These are phyloP conservation scores for Candolleomyces aberdarensis DNA, from an alignment of 768 basidiomycete species.

Conservation along the genomic window DNA sequence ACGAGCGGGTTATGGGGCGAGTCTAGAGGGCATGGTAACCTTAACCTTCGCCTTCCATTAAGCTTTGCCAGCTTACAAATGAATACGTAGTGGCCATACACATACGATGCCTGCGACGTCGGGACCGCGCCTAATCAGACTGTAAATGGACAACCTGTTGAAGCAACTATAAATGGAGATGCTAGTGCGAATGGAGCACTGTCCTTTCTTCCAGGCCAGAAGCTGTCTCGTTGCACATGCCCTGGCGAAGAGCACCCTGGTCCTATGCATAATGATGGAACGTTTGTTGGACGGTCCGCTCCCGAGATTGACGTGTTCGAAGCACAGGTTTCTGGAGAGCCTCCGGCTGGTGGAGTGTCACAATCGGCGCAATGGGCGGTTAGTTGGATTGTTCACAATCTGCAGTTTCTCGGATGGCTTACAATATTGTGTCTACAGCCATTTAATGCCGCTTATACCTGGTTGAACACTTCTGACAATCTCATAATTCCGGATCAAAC, in stretches of 20 bases:
- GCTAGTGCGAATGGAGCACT: conserved; percentile 47
- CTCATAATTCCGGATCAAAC: conserved; percentile 51
- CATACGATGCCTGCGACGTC: conserved; percentile 86
- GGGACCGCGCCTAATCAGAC: conserved; percentile 90
- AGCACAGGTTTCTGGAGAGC: conserved; percentile 49
- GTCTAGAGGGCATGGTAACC: conserved; percentile 72
- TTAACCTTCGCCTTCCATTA: not conserved
- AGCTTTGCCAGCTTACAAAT: no score
- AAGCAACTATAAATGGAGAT: conserved; percentile 64
- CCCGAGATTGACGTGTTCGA: conserved; percentile 93
- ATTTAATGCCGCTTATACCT: conserved; percentile 69
- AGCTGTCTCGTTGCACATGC: conserved; percentile 87
- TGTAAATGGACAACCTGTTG: conserved; percentile 55
- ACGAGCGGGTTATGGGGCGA: conserved; percentile 85
- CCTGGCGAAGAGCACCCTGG: conserved; percentile 84
- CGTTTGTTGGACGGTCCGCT: conserved; percentile 76
- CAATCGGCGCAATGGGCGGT: conserved; percentile 84
- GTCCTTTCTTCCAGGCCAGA: conserved; percentile 86
- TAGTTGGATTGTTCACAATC: conserved; percentile 23
- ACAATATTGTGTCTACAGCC: conserved; percentile 41
- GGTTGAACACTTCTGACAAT: conserved; percentile 64
- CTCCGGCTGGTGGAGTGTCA: conserved; percentile 57
- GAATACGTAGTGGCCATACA: conserved; percentile 67
- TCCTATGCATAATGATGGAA: conserved; percentile 71
- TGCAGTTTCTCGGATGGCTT: conserved; percentile 1